Conservation (phyloP, 441 rosid species). For the Aquilaria agallochum region DNA sequence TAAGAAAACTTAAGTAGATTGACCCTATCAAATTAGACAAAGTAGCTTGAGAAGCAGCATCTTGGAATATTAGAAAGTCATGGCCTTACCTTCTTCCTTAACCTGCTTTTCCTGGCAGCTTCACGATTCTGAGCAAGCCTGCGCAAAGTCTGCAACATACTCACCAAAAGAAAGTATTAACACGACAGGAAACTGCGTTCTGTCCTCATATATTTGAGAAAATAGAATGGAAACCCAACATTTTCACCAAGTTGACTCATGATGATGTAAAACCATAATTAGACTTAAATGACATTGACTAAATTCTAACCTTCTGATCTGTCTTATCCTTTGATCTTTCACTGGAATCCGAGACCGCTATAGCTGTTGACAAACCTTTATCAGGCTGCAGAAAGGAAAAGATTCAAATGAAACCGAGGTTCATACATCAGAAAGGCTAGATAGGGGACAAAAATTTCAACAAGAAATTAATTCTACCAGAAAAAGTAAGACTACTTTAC, state of each 20-base stretch:
- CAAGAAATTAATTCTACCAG: background rate
- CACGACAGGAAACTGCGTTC: too few relatives aligned
- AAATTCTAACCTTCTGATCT: slow-evolving; percentile 64
- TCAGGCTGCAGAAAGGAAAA: slow-evolving; percentile 51
- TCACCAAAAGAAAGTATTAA: background rate
- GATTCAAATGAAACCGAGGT: too few relatives aligned
- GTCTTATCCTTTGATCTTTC: slow-evolving; percentile 80
- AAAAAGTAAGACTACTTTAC: too few relatives aligned
- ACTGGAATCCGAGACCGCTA: slow-evolving; percentile 67
- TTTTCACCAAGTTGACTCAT: too few relatives aligned
- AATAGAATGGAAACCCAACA: too few relatives aligned
- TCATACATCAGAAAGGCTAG: too few relatives aligned
- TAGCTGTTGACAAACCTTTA: slow-evolving; percentile 39
- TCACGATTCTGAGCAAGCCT: slow-evolving; percentile 91
- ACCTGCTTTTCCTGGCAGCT: slow-evolving; percentile 80
- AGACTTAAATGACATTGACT: background rate
- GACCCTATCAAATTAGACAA: too few relatives aligned
- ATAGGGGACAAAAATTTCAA: slow-evolving; percentile 1
- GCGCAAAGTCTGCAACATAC: slow-evolving; percentile 43
- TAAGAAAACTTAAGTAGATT: too few relatives aligned
- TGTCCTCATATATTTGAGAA: too few relatives aligned
- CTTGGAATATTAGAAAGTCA: too few relatives aligned
- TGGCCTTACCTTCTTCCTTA: slow-evolving; percentile 58
- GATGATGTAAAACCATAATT: too few relatives aligned
- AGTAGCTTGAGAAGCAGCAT: too few relatives aligned